phyloP scores from a whole-genome alignment of 805 yeast genomes.

The Debaryomyces tyrocola region DNA sequence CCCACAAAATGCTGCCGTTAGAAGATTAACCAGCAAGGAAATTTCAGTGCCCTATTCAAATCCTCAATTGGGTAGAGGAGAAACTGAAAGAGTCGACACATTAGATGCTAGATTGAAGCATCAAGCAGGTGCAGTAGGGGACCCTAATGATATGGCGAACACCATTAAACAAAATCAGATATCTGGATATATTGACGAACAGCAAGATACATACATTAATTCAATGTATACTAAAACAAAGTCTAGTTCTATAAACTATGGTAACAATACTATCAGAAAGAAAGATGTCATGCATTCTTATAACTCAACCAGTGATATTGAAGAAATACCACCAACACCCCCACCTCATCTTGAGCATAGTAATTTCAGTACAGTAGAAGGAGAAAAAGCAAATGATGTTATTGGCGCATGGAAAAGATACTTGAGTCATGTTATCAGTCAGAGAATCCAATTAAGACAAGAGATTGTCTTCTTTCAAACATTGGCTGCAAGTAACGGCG shows the following conservation, averaged over 20 bases:
- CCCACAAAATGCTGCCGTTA: not conserved
- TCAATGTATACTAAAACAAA: slow-evolving; percentile 5
- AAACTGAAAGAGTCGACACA: slow-evolving; percentile 13
- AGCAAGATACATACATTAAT: slow-evolving; percentile 16
- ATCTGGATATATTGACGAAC: slow-evolving; percentile 26
- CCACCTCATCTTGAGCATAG: slow-evolving; percentile 21
- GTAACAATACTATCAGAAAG: slow-evolving; percentile 1
- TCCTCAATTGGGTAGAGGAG: slow-evolving; percentile 24
- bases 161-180: slow-evolving; percentile 20
- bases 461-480: slow-evolving; percentile 37
- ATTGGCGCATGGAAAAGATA: slow-evolving; percentile 33
- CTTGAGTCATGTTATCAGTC: slow-evolving; percentile 32
- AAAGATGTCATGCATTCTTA: slow-evolving; percentile 26
- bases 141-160: not conserved
- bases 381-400: slow-evolving; percentile 6
- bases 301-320: not conserved
- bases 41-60: slow-evolving; percentile 35
- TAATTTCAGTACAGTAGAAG: not conserved
- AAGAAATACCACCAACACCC: slow-evolving; percentile 23
- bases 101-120: slow-evolving; percentile 23
- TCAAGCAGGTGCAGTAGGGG: slow-evolving; percentile 26
- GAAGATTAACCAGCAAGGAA: not conserved
- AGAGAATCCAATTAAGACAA: slow-evolving; percentile 40
- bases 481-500: slow-evolving; percentile 6
- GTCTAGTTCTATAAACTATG: slow-evolving; percentile 7